Percentiles rank a stretch among this genome's conserved stretches.
Evolutionary conservation across 2,329 filamentous ascomycete species (phyloP).

Genomic region (Pestalotiopsis fici): DNA sequence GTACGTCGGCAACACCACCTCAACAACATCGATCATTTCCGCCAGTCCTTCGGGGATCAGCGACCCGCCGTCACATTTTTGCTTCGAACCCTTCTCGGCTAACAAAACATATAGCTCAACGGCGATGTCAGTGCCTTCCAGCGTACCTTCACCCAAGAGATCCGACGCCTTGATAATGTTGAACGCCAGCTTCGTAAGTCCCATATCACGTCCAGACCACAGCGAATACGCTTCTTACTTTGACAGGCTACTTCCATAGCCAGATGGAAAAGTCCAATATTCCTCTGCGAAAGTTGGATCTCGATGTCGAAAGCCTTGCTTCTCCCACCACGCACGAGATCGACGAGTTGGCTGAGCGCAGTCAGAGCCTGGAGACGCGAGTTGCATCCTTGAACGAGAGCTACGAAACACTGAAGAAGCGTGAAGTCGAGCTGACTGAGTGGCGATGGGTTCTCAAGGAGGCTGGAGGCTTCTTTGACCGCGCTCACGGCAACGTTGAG

Average conservation of each 20-base stretch:
- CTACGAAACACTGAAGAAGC: constrained; percentile 97
- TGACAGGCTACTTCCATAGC: constrained; percentile 81
- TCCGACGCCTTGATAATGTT: constrained; percentile 95
- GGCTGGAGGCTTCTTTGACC: constrained; percentile 95
- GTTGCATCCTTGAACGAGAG: constrained; percentile 93
- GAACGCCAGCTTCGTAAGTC: constrained; percentile 91
- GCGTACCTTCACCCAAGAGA: constrained; percentile 95
- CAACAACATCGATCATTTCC: constrained; percentile 17
- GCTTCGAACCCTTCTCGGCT: neutral
- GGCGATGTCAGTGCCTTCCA: constrained; percentile 92
- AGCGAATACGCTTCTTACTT: constrained; percentile 28
- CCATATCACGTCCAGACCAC: constrained; percentile 13
- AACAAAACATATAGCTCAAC: constrained; percentile 68
- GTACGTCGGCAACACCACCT: constrained; percentile 57
- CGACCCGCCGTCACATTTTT: too few relatives aligned
- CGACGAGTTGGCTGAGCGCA: constrained; percentile 90
- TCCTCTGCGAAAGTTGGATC: constrained; percentile 83
- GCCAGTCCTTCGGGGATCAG: neutral
- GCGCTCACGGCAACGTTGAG: constrained; percentile 93
- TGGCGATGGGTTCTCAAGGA: constrained; percentile 98
- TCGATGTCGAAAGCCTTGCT: constrained; percentile 84
- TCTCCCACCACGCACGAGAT: constrained; percentile 92
- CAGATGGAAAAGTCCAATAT: constrained; percentile 96
- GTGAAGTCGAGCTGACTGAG: constrained; percentile 94
- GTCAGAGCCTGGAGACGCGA: constrained; percentile 88